Evolutionary conservation across 148 eudicot species (phyloP), one percentile per base, ranked within the genome.

Genomic region (Silene conica): DNA sequence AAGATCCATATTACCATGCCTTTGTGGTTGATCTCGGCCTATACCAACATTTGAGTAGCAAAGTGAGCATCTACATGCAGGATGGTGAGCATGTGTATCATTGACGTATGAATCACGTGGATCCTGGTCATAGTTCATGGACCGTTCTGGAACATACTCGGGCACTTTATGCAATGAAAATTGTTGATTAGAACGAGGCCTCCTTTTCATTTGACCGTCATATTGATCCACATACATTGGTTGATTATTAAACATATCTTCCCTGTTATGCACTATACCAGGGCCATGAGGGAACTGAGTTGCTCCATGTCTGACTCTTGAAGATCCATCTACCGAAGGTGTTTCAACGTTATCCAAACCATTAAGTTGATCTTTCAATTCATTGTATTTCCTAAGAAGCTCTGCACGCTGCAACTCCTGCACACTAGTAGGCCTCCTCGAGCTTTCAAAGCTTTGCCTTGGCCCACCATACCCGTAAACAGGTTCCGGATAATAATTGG

Each of bases 371-470:
- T 87, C 83, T 77, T 81, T 79, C 73, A 89, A 82, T 64, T 87
- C 90, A 58, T 83, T 84, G 59, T 86, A 88, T 71, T 87, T 87
- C 58, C 81, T 79, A 68, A 87, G 81, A 72, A 87, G 89, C 85
- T 85, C 92, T 58, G 81, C 85, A 79, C 87, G 87, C 66, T 83
- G 87, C 72, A 84, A 69, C 43, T 83, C 78, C 67, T 83, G 86
- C 62, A 82, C 80, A 73, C 80, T 75, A 70, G 70, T 54, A 73
- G 80, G 75, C 67, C 83, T 85, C 76, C 80, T 78, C 23, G 62
- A 48, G 56, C 59, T 72, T 76, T 74, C 80, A 64, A 63, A 72
- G 74, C 67, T 78, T 38, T 83, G 85, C 69, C 72, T 80, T 46
- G 82, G 82, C 69, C 72, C 82, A 63, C 82, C 88, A 77, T 78